These are phyloP conservation scores for Chytriomyces hyalinus DNA, from an alignment of 192 early-diverging fungal genomes.

Conservation along the genomic window DNA sequence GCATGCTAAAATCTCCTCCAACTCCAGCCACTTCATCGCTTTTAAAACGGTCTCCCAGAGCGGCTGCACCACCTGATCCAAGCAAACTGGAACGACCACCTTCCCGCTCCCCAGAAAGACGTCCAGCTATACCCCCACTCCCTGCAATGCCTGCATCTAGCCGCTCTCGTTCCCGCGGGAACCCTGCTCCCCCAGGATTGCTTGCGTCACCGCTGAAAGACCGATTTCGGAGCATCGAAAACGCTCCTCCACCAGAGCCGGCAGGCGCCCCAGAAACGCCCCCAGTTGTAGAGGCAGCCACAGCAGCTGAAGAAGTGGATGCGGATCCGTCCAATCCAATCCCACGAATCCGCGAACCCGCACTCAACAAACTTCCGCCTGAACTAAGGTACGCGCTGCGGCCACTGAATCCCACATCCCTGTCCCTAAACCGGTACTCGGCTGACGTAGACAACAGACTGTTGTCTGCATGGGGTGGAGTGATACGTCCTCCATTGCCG, in stretches of 20 bases:
- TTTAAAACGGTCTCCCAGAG: not conserved
- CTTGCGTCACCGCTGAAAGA: not conserved
- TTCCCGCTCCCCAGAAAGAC: not conserved
- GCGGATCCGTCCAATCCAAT: not conserved
- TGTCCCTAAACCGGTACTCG: constrained; percentile 14
- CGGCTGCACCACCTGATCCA: not conserved
- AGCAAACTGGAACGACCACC: not conserved
- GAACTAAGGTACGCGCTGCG: constrained; percentile 15
- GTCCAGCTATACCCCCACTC: not conserved
- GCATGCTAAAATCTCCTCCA: not conserved
- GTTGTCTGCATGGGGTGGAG: not conserved
- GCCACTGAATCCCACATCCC: constrained; percentile 14
- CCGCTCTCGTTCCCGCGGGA: not conserved
- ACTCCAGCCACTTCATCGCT: not conserved
- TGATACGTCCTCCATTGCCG: not conserved
- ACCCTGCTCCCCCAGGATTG: not conserved
- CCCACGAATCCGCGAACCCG: not conserved
- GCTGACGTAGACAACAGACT: no score
- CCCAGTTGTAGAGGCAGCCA: not conserved
- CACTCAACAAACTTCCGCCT: constrained; percentile 2
- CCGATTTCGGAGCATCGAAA: not conserved
- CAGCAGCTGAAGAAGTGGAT: not conserved
- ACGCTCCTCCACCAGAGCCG: no score
- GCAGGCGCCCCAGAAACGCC: not conserved
- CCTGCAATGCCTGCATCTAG: not conserved